Conservation (phyloP, 345 rosid genomes). For the Lepidium africanum region DNA sequence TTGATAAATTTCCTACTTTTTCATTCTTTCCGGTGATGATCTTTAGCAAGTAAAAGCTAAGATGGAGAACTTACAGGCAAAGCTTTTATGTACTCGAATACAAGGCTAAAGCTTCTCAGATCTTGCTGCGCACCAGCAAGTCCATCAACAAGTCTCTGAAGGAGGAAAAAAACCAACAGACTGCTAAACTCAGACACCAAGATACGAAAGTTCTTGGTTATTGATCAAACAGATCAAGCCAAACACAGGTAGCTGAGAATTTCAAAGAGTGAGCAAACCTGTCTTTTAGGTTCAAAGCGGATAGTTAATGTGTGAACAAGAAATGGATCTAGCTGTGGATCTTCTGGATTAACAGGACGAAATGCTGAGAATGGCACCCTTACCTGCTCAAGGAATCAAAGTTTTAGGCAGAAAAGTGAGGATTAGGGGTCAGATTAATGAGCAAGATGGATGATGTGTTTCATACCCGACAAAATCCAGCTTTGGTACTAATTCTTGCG, state of each 20-base stretch:
- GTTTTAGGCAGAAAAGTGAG: background rate
- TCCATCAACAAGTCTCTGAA: conserved; percentile 73
- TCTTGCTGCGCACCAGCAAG: conserved; percentile 57
- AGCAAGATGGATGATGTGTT: background rate
- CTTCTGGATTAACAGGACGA: conserved; percentile 93
- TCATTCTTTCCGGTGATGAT: background rate
- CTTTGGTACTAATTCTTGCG: conserved; percentile 85
- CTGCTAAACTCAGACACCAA: background rate
- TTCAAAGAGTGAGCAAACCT: conserved; percentile 40
- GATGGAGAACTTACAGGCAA: conserved; percentile 59
- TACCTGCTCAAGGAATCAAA: conserved; percentile 51
- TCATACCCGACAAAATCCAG: conserved; percentile 84
- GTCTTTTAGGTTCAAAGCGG: conserved; percentile 96
- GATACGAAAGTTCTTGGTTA: background rate
- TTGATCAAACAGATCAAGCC: background rate
- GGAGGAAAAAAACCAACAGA: conserved; percentile 12
- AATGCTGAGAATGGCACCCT: conserved; percentile 91
- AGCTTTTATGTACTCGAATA: conserved; percentile 81
- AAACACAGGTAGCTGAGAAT: background rate
- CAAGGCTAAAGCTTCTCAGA: conserved; percentile 75
- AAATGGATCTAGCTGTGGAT: conserved; percentile 89
- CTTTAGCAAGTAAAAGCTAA: background rate
- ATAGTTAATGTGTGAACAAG: conserved; percentile 86
- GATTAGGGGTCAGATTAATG: background rate
- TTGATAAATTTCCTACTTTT: background rate